These are phyloP conservation scores for Astrothelium macrocarpum DNA, from an alignment of 495 filamentous ascomycete species.

Conservation along the genomic window DNA sequence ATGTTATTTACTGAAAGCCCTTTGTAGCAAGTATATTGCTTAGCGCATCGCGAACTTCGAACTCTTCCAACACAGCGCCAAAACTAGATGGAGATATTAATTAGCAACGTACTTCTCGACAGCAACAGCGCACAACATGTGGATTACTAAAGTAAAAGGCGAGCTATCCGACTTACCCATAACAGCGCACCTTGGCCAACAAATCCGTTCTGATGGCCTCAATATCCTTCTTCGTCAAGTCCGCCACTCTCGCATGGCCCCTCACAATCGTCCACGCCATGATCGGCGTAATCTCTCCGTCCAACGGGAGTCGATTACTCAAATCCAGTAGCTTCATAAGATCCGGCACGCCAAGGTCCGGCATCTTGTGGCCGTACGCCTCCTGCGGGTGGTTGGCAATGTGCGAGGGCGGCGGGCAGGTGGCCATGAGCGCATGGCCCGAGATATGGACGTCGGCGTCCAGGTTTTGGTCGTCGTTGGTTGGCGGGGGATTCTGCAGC, in stretches of 20 bases:
- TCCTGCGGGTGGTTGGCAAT: conserved; percentile 30
- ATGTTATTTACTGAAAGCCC: conserved; percentile 4
- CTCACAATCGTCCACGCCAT: conserved; percentile 85
- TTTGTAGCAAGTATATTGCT: conserved; percentile 60
- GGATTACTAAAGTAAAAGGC: neutral
- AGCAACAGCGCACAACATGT: neutral
- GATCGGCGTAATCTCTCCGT: conserved; percentile 92
- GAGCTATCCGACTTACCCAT: conserved; percentile 59
- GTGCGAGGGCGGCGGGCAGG: conserved; percentile 61
- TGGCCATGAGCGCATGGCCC: conserved; percentile 84
- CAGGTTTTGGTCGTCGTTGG: conserved; percentile 36
- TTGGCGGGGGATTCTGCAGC: conserved; percentile 31
- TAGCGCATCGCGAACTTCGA: conserved; percentile 80
- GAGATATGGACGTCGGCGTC: conserved; percentile 34
- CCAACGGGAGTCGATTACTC: conserved; percentile 71
- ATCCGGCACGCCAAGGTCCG: conserved; percentile 62
- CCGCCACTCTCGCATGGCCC: conserved; percentile 54
- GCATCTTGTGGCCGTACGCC: conserved; percentile 45
- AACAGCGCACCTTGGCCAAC: conserved; percentile 74
- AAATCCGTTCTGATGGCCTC: conserved; percentile 62
- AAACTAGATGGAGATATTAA: conserved; percentile 43
- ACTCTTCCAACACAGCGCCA: conserved; percentile 80
- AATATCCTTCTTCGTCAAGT: conserved; percentile 61
- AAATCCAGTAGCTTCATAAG: conserved; percentile 73
- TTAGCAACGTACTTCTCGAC: conserved; percentile 7